A percentile compares a stretch with the other conserved stretches of the same genome.
Conservation (phyloP, 208 protist species). For the Trypanosoma avium region DNA sequence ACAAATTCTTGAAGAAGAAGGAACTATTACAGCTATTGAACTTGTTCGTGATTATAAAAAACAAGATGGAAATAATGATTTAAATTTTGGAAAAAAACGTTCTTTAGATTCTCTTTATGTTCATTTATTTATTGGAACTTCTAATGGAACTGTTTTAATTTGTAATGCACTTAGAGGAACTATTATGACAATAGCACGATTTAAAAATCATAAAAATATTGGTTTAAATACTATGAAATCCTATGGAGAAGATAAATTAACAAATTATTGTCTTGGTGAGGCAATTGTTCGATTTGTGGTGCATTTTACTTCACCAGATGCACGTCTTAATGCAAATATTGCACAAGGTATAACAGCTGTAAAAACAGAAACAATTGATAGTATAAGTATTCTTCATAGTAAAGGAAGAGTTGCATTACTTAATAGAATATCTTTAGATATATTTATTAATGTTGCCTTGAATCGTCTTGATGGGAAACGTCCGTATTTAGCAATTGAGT, state of each 20-base stretch:
- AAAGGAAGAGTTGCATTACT: constrained; percentile 67
- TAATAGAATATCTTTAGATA: constrained; percentile 46
- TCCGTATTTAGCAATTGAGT: constrained; percentile 59
- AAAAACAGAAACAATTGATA: not conserved
- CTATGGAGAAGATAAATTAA: not conserved
- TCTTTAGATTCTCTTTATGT: constrained; percentile 37
- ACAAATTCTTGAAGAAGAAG: constrained; percentile 71
- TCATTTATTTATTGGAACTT: constrained; percentile 86
- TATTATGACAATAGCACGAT: constrained; percentile 72
- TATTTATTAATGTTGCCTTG: constrained; percentile 42
- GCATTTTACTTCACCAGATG: constrained; percentile 17
- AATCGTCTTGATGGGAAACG: constrained; percentile 55
- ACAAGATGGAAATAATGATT: constrained; percentile 1
- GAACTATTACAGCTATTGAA: constrained; percentile 56
- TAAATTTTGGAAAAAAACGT: constrained; percentile 1
- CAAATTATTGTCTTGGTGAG: constrained; percentile 25
- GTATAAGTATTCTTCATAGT: constrained; percentile 67
- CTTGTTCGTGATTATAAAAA: constrained; percentile 41
- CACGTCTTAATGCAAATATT: constrained; percentile 23
- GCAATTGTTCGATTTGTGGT: constrained; percentile 59
- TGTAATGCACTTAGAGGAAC: constrained; percentile 80
- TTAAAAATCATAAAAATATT: constrained; percentile 34
- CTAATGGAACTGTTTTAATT: constrained; percentile 71
- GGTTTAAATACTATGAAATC: not conserved
- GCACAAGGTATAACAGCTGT: not conserved